Evolutionary conservation across 1,284 basidiomycete species (phyloP), one percentile per base, ranked within the genome.

Genomic region (Phellopilus nigrolimitatus): DNA sequence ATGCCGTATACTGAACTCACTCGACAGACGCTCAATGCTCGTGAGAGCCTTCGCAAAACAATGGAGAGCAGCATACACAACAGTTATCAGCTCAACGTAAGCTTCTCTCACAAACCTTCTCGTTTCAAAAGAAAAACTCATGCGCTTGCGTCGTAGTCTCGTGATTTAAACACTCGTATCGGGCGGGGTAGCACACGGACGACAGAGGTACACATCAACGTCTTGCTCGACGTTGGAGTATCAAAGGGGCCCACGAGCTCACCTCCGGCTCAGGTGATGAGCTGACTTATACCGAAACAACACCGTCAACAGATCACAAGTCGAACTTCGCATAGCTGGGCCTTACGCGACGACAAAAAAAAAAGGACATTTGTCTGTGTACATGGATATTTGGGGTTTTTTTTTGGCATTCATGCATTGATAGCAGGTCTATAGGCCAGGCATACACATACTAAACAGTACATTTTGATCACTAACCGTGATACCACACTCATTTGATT

Each of bases 1-100:
- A 24, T 25, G 27, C 13, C n/a, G 9, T 38, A 15, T 15, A 2
- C 7, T 40, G 24, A 39, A 39, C 43, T 40, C 17, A 36, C 31
- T 34, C 13, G 7, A 37, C 27, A 52, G 50, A 52, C 50, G 21
- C 43, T 52, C 21, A 52, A 52, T 17, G 50, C 50, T 31, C 50
- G 50, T 17, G 50, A 52, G 17, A 37, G 50, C 25, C 37, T 52
- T 8, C 43, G 50, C 8, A 52, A 33, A 27, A 52, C 50, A 5
- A 52, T 52, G 50, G 50, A 52, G 44, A 46, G 43, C 43, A 46
- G 43, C 12, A 36, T 52, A 27, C 43, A 46, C 38, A 52, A 52
- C 25, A 52, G 50, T 27, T 38, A 38, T 38, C 50, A 52, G 27
- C 44, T 52, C 17, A 31, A 31, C 19, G 42, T 48, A 21, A 15